These are phyloP conservation scores for Penicillium sp. DNA, from an alignment of 2,329 filamentous ascomycete species.

Conservation along the genomic window DNA sequence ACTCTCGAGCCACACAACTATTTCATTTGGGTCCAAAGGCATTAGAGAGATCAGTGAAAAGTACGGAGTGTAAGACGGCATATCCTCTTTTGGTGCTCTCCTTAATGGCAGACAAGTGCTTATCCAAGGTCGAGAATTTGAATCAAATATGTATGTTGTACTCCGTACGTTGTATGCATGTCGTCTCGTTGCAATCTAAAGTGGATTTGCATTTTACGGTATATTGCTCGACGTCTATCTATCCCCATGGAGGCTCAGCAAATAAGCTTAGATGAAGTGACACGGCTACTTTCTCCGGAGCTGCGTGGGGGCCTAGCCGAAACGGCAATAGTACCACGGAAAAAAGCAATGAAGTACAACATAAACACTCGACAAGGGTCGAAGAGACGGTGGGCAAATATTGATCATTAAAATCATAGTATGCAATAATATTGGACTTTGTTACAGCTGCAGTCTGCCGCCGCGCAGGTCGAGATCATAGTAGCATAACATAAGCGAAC, in stretches of 20 bases:
- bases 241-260: no score
- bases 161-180: not conserved
- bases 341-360: not conserved
- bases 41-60: not conserved
- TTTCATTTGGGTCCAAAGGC: not conserved
- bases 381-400: slow-evolving; percentile 2
- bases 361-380: not conserved
- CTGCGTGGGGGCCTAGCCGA: not conserved
- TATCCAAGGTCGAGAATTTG: not conserved
- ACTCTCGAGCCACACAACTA: not conserved
- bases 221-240: not conserved
- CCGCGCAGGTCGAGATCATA: not conserved
- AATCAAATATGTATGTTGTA: not conserved
- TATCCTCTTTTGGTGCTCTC: not conserved
- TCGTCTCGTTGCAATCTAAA: not conserved
- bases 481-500: not conserved
- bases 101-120: not conserved
- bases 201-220: not conserved
- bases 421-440: not conserved
- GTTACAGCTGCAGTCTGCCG: slow-evolving; percentile 2
- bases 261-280: not conserved
- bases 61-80: not conserved
- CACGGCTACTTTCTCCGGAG: not conserved
- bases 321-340: not conserved
- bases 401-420: not conserved